Percentiles rank a stretch among this genome's conserved stretches.
Evolutionary conservation across 345 rosid species (phyloP).

Genomic region (Schrenkiella parvula): DNA sequence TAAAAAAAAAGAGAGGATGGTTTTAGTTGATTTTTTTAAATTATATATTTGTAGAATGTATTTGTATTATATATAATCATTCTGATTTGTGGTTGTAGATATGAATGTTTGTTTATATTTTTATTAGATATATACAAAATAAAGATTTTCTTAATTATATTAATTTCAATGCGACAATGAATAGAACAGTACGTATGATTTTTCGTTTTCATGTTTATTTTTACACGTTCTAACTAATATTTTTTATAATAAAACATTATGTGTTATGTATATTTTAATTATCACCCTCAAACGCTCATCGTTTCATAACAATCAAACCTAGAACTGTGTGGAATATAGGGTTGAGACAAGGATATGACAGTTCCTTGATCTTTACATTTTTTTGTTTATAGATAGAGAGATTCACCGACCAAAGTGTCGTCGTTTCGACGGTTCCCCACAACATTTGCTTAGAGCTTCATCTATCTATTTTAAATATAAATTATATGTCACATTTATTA

Average conservation of each 20-base stretch:
- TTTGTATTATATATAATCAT: background rate
- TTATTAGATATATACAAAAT: background rate
- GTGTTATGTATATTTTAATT: background rate
- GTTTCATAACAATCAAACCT: background rate
- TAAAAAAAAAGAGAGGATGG: too few relatives aligned
- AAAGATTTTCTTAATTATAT: background rate
- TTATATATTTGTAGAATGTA: background rate
- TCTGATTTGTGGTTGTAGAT: background rate
- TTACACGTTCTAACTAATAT: background rate
- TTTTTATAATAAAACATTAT: background rate
- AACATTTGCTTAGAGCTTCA: constrained; percentile 30
- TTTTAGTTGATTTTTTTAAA: background rate
- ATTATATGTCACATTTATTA: constrained; percentile 21
- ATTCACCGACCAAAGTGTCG: constrained; percentile 29
- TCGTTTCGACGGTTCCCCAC: constrained; percentile 30
- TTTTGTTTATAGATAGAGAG: constrained; percentile 17
- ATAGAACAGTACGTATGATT: background rate
- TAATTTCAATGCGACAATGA: background rate
- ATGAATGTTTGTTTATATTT: background rate
- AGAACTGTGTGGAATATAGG: background rate
- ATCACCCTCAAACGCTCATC: background rate
- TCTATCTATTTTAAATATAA: constrained; percentile 13
- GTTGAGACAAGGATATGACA: constrained; percentile 26
- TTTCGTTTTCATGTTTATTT: background rate
- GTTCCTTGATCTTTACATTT: background rate